A percentile compares a stretch with the other conserved stretches of the same genome.
phyloP scores from a whole-genome alignment of 169 alveolate genomes.

The Plasmodium vivax region DNA sequence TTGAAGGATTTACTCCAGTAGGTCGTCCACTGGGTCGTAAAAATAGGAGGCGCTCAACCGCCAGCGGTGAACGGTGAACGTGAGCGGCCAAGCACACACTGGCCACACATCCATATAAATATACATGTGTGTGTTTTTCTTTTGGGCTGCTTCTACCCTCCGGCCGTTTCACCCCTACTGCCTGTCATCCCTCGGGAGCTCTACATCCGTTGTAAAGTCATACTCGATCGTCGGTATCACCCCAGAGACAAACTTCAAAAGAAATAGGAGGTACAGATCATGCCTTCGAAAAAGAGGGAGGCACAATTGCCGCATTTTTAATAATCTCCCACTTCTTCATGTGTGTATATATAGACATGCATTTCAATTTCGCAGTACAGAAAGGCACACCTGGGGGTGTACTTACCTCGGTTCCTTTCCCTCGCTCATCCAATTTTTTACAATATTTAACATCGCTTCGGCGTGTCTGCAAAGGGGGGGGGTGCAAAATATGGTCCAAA shows the following conservation, averaged over 20 bases:
- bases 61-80: too few species aligned
- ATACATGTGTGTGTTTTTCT: background rate
- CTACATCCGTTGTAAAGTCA: conserved; percentile 87
- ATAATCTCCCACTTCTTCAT: background rate
- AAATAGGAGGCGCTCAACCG: background rate
- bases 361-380: background rate
- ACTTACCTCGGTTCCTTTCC: conserved; percentile 59
- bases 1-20: conserved; percentile 21
- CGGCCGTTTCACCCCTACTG: background rate
- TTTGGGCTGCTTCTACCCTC: background rate
- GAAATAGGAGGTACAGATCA: conserved; percentile 81
- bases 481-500: background rate
- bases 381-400: background rate
- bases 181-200: conserved; percentile 47
- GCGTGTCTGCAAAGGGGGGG: conserved; percentile 36
- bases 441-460: conserved; percentile 43
- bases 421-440: conserved; percentile 63
- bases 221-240: conserved; percentile 91
- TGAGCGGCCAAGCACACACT: background rate
- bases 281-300: conserved; percentile 78
- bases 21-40: background rate
- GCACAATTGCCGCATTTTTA: conserved; percentile 57
- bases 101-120: background rate
- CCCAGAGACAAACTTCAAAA: conserved; percentile 87
- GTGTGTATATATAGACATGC: background rate